Evolutionary conservation across 352 stramenopile species (phyloP).

Genomic region (Phytophthora tubulina): DNA sequence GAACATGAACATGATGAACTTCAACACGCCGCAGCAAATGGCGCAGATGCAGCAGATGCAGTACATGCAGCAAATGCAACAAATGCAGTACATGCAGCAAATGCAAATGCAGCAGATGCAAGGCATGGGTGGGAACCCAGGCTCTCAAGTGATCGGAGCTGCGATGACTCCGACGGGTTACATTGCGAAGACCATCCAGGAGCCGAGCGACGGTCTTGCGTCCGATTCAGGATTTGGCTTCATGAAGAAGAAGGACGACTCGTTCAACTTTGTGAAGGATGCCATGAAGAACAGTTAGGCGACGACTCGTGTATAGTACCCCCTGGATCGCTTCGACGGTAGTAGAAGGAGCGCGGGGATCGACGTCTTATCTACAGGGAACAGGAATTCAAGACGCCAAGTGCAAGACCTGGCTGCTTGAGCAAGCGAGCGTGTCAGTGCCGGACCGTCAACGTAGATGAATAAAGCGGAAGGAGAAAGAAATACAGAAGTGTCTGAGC

Average conservation of each 20-base stretch:
- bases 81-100: constrained; percentile 79
- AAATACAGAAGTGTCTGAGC: constrained; percentile 41
- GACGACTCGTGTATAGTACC: constrained; percentile 62
- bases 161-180: constrained; percentile 88
- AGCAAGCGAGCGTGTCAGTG: constrained; percentile 24
- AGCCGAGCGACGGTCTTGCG: constrained; percentile 74
- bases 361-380: constrained; percentile 38
- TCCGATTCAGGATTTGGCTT: constrained; percentile 83
- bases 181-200: constrained; percentile 91
- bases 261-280: constrained; percentile 91
- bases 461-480: constrained; percentile 30
- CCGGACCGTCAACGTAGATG: constrained; percentile 37
- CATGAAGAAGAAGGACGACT: constrained; percentile 91
- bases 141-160: constrained; percentile 84
- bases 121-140: constrained; percentile 51
- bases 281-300: constrained; percentile 89
- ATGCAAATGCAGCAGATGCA: constrained; percentile 80
- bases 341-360: constrained; percentile 43
- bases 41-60: constrained; percentile 68
- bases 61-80: constrained; percentile 78
- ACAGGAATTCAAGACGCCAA: constrained; percentile 29
- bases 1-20: constrained; percentile 80
- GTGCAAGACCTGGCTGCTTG: constrained; percentile 21
- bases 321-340: constrained; percentile 39
- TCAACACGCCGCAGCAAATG: constrained; percentile 61